Percentiles rank a stretch among this genome's conserved stretches.
Evolutionary conservation across 1,284 basidiomycete genomes (phyloP).

Genomic region (Sanghuangporus sanghuang): DNA sequence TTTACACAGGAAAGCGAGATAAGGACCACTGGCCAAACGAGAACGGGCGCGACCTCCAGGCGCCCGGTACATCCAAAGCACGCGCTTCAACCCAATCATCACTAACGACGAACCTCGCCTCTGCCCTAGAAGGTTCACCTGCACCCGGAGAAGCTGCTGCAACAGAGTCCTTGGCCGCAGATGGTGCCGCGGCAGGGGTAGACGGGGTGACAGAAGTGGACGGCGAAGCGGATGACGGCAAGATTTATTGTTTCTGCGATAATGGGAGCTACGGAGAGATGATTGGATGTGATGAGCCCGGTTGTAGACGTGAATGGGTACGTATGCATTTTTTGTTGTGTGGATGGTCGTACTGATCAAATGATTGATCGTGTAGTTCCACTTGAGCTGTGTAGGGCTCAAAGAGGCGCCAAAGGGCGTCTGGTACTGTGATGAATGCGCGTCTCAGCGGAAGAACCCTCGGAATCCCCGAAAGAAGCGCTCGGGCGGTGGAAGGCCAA

Average conservation of each 20-base stretch:
- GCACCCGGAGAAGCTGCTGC: conserved; percentile 19
- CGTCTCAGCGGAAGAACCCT: conserved; percentile 36
- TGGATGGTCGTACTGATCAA: conserved; percentile 12
- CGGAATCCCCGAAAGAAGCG: conserved; percentile 32
- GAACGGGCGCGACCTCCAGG: conserved; percentile 1
- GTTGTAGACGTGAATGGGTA: conserved; percentile 93
- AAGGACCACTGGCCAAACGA: conserved; percentile 6
- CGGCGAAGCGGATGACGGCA: conserved; percentile 56
- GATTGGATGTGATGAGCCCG: conserved; percentile 93
- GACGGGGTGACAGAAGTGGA: conserved; percentile 31
- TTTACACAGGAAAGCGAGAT: background rate
- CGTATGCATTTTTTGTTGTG: conserved; percentile 32
- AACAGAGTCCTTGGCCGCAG: conserved; percentile 6
- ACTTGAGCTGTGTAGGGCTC: conserved; percentile 76
- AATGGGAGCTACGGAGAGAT: conserved; percentile 90
- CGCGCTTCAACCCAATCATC: conserved; percentile 33
- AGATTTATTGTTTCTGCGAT: conserved; percentile 86
- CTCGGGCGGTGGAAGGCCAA: conserved; percentile 24
- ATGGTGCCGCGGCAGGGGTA: conserved; percentile 6
- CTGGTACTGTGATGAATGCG: conserved; percentile 80
- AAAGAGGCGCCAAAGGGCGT: conserved; percentile 66
- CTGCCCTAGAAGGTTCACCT: conserved; percentile 13
- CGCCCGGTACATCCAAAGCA: conserved; percentile 25
- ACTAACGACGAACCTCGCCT: conserved; percentile 20
- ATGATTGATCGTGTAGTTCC: conserved; percentile 57